These are phyloP conservation scores for Astragalus glycyphyllos DNA, from an alignment of 306 rosid genomes.

Conservation along the genomic window DNA sequence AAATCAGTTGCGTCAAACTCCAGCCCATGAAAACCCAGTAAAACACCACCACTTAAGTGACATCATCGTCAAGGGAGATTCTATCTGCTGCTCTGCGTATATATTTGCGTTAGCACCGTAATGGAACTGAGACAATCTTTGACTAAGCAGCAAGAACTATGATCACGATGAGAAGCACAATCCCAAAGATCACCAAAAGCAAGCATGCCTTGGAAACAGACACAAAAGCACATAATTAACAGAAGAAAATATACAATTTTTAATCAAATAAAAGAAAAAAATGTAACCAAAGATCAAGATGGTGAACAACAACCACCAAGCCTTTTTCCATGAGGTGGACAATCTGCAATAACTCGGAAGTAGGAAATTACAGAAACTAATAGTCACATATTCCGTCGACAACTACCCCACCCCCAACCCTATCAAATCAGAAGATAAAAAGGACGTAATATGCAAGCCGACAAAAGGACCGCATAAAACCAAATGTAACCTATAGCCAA, in stretches of 20 bases:
- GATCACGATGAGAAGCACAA: constrained; percentile 88
- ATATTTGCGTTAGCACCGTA: constrained; percentile 39
- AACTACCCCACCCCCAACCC: neutral
- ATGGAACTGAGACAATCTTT: constrained; percentile 38
- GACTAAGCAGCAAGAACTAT: constrained; percentile 84
- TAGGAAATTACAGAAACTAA: constrained; percentile 19
- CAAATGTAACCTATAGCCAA: constrained; percentile 9
- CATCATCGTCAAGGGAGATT: constrained; percentile 44
- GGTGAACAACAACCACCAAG: constrained; percentile 7
- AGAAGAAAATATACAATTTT: constrained; percentile 6
- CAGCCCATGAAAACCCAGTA: constrained; percentile 40
- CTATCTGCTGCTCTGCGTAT: constrained; percentile 38
- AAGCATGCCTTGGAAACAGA: constrained; percentile 67
- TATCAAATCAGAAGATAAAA: neutral
- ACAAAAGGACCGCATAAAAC: neutral
- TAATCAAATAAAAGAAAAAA: neutral
- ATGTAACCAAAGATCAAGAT: constrained; percentile 28
- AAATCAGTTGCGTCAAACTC: constrained; percentile 39
- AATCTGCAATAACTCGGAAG: constrained; percentile 8
- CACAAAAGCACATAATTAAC: constrained; percentile 17
- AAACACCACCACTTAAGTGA: constrained; percentile 42
- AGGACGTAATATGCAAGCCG: neutral
- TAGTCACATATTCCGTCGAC: constrained; percentile 4
- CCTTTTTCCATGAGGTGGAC: neutral
- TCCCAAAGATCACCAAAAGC: constrained; percentile 96